Base-by-base conservation (phyloP, 2,329 filamentous ascomycete species). In the Coniochaeta pulveracea region DNA sequence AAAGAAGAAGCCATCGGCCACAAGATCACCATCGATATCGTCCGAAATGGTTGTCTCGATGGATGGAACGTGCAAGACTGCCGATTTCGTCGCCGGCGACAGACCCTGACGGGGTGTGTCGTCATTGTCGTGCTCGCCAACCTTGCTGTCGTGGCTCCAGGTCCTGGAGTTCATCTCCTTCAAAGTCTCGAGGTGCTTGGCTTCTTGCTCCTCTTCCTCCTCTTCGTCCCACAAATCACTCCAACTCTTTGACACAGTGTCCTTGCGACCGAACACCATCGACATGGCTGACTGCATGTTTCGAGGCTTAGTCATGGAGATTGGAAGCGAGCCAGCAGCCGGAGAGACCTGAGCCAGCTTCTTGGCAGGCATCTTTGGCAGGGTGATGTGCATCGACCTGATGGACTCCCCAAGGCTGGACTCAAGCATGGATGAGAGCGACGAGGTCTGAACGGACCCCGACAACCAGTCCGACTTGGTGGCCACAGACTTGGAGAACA, bases 181-280 rank as follows among this genome's bases (percentile, higher is more conserved):
- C 17, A 81, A 59, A 5, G 63, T 63, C 39, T 69, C 58, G 36
- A 73, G 61, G 51, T 80, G 72, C 42, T 70, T 71, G 38, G 61
- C 59, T 40, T 69, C 69, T 49, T 80, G 74, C 45, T 83, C 73
- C 41, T 81, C 76, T 49, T 91, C 86, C 28, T 67, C 63, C 34
- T 96, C 89, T 55, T 96, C 89, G 38, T 96, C 89, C 80, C 86
- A 95, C 56, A 96, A 76, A 55, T 98, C 91, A 50, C 88, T 94
- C 91, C 91, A 98, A 66, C 91, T 96, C 79, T 96, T 96, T 36
- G 91, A 94, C 30, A 93, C 84, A 30, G 72, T 65, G 28, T 89
- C 81, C 41, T 76, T 72, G 52, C 81, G 76, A 49, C 83, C 84
- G 52, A 93, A 89, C 33, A 89, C 74, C 50, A 80, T 73, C 4